Evolutionary conservation across 2,329 filamentous ascomycete species (phyloP).

Genomic region (Cladorrhinum sp.): DNA sequence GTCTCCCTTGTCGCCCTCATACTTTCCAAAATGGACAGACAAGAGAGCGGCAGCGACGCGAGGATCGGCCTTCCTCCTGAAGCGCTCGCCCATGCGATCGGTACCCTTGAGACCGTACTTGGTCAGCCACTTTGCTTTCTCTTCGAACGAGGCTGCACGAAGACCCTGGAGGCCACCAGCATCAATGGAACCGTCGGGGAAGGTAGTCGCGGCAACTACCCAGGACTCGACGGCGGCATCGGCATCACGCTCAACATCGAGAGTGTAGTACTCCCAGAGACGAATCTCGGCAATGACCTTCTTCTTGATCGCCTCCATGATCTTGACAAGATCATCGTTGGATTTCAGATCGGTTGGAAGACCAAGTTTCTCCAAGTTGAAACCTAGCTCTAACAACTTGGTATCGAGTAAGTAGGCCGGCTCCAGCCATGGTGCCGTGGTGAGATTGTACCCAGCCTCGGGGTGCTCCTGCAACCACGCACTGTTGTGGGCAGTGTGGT

Average conservation of each 20-base stretch:
- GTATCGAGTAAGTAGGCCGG: constrained; percentile 61
- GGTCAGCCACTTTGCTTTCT: constrained; percentile 61
- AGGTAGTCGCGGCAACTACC: constrained; percentile 56
- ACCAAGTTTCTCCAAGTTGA: constrained; percentile 64
- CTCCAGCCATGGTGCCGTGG: constrained; percentile 77
- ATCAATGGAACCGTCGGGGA: constrained; percentile 45
- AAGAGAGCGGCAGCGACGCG: constrained; percentile 66
- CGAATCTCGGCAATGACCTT: constrained; percentile 73
- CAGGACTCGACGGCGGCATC: constrained; percentile 69
- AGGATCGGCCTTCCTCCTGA: constrained; percentile 69
- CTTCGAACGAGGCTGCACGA: constrained; percentile 42
- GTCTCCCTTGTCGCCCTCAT: constrained; percentile 49
- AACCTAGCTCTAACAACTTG: constrained; percentile 70
- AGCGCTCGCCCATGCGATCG: constrained; percentile 77
- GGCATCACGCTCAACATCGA: constrained; percentile 72
- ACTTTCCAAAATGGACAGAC: constrained; percentile 65
- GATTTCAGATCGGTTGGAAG: constrained; percentile 72
- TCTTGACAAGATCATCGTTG: constrained; percentile 68
- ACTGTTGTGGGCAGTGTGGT: constrained; percentile 95
- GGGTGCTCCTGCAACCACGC: constrained; percentile 92
- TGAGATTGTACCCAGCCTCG: constrained; percentile 90
- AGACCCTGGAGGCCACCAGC: constrained; percentile 46
- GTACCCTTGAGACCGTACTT: constrained; percentile 67
- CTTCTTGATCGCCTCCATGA: constrained; percentile 82
- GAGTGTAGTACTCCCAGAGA: constrained; percentile 90